Evolutionary conservation across 75 land plant genomes (phyloP), one percentile per base, ranked within the genome.

Genomic region (Sequoia sempervirens): DNA sequence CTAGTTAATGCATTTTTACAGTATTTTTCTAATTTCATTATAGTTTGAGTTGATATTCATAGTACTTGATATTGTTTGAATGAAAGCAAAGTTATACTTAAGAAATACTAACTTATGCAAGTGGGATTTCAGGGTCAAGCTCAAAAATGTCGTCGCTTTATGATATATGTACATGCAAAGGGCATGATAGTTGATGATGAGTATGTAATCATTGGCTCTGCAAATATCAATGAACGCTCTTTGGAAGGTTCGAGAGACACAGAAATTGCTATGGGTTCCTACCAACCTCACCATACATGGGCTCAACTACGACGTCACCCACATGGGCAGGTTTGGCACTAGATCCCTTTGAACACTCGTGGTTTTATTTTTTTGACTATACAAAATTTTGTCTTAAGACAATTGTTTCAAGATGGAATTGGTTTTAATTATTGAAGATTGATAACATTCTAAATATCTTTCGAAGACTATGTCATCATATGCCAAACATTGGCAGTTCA

Each of bases 151-250:
- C 80, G 85, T 5, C 91, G 89, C 36, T 85, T 89, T 82, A 88
- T 89, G 89, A 89, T 89, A 30, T 88, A 89, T 76, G 91, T 89
- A 32, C 91, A 89, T 80, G 80, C 91, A 17, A 89, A 89, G 75
- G 87, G 89, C 2, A 89, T 89, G 87, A 85, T 89, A 47, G 90
- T 89, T 15, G 91, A 89, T 61, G 91, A 89, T 81, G 91, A 89
- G 46, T 88, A 82, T 45, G 83, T 89, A 17, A 88, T 89, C 10
- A 45, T 85, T 6, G 89, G 91, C 11, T 89, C 89, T n/a, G 91
- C 89, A 37, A 89, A 89, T 54, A 89, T 89, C 46, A 89, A 89
- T 76, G 87, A 89, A 41, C 73, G 91, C 3, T 89, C 91, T 17
- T 53, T 89, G 82, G 91, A 88, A 3, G 91, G 89, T 34, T 83